Base-by-base conservation (phyloP, 139 green algal genomes). In the Tetradesmus lagerheimii region DNA sequence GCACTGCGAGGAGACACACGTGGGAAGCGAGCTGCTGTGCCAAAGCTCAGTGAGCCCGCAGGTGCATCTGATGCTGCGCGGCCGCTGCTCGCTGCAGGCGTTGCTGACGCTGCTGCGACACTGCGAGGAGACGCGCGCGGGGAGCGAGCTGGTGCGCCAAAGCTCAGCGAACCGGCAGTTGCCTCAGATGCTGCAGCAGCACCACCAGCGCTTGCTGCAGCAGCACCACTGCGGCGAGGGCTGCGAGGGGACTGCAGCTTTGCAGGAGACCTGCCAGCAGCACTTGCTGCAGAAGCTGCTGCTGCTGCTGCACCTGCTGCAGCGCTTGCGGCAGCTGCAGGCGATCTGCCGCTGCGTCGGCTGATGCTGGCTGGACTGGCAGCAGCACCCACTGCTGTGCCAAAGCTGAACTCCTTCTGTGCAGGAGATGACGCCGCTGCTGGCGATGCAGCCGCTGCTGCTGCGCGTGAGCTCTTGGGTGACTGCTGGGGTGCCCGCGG, bases 371-470 rank as follows among this genome's bases (percentile, higher is more conserved):
- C 83, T 64, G 83, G 78, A 25, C 78, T 84, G 25, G 35, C 83
- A 34, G 62, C 64, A 25, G 83, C 83, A 45, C 64, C 29, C 27
- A 31, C 23, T 23, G 38, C 35, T 31, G 39, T 80, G 11, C 83
- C 83, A 88, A 88, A 88, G 83, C 83, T 88, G 39, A 88, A 88
- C 62, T 88, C 83, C 64, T 87, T 77, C 50, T 78, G 20, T 2
- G 23, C 4, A 25, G 29, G 31, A 15, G 62, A 34, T 45, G 83
- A 64, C 16, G 18, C 62, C 23, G 62, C 83, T 75, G 80, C 35
- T 43, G 80, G 34, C 62, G 45, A 37, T 39, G 43, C 43, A 50
- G 16, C n/a, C 77, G 11, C 50, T 53, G 45, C 81, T 77, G 57
- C 53, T 86, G 80, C 79, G 3, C 12, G 31, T 50, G 76, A 27